Percentiles rank a stretch among this genome's conserved stretches.
Evolutionary conservation across 257 asterid species (phyloP).

Genomic region (Nicotiana noctiflora): DNA sequence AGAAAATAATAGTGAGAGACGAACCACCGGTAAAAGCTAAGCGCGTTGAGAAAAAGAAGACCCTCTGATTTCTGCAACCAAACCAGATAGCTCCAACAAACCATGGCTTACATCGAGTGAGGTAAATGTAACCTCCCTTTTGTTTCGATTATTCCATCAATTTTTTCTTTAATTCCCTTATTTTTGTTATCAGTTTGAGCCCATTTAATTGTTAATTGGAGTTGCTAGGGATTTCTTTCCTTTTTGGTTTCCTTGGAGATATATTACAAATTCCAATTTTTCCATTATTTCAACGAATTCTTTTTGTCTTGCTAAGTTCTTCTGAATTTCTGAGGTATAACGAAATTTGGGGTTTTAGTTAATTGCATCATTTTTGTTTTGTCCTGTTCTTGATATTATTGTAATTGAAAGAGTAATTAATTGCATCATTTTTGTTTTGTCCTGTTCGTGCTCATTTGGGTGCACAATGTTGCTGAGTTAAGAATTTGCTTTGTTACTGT

Average conservation of each 20-base stretch:
- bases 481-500: too few species aligned
- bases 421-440: too few species aligned
- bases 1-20: background rate
- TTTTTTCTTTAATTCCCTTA: background rate
- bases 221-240: too few species aligned
- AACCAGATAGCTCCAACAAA: too few species aligned
- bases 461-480: too few species aligned
- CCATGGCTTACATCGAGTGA: constrained; percentile 81
- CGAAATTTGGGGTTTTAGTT: background rate
- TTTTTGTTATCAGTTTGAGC: background rate
- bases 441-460: too few species aligned
- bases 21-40: background rate
- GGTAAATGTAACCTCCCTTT: constrained; percentile 18
- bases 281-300: background rate
- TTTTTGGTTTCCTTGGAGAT: background rate
- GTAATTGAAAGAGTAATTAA: background rate
- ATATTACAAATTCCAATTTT: background rate
- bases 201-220: constrained; percentile 3
- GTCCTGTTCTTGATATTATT: background rate
- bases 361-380: background rate
- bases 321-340: background rate
- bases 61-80: background rate
- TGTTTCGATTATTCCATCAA: background rate
- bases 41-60: background rate
- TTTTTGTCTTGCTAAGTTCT: background rate